Conservation (phyloP, 306 rosid genomes). For the Morella rubra region DNA sequence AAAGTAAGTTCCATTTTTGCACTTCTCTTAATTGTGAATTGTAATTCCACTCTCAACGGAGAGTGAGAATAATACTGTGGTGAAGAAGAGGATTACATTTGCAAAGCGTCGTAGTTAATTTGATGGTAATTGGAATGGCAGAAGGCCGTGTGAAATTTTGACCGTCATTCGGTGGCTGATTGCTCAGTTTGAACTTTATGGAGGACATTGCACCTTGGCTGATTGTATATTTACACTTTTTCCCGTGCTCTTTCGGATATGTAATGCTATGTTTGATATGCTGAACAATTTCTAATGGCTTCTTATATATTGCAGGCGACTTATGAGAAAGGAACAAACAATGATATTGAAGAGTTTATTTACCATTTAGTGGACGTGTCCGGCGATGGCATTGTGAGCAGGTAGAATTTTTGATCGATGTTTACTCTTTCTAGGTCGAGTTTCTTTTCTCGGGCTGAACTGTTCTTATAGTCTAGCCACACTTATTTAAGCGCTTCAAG, state of each 20-base stretch:
- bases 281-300: not conserved
- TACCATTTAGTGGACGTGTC: constrained; percentile 58
- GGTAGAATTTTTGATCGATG: constrained; percentile 35
- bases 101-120: no score
- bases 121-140: no score
- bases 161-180: no score
- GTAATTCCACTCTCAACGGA: no score
- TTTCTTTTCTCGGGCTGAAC: not conserved
- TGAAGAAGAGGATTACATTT: no score
- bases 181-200: no score
- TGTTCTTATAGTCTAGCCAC: not conserved
- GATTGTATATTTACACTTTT: no score
- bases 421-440: not conserved
- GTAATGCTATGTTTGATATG: no score
- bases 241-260: no score
- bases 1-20: constrained; percentile 49
- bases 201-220: no score
- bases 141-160: no score
- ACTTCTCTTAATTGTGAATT: not conserved
- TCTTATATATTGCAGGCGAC: constrained; percentile 52
- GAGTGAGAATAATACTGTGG: no score
- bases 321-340: constrained; percentile 81
- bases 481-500: not conserved
- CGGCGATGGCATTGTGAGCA: constrained; percentile 45
- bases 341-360: constrained; percentile 77